Evolutionary conservation across 2,329 filamentous ascomycete species (phyloP).

Genomic region (Hypomyces rosellus): DNA sequence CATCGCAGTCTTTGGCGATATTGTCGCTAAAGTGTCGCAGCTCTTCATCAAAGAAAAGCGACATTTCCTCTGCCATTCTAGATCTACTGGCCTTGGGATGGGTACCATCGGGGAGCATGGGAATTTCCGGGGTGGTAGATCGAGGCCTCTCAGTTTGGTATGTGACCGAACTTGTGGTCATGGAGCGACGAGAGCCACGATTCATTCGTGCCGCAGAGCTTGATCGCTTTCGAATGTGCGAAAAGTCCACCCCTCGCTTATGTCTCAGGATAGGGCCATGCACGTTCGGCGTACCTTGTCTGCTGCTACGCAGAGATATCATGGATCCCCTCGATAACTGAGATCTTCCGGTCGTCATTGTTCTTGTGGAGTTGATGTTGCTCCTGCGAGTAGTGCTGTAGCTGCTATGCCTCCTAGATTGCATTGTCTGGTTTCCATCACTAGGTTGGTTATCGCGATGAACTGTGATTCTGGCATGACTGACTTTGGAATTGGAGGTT

Average conservation of each 20-base stretch:
- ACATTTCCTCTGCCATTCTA: conserved; percentile 19
- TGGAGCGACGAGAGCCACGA: conserved; percentile 12
- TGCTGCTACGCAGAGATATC: conserved; percentile 43
- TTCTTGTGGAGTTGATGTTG: conserved; percentile 23
- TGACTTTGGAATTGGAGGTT: conserved; percentile 39
- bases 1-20: conserved; percentile 84
- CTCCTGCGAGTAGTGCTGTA: conserved; percentile 26
- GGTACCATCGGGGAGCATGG: conserved; percentile 18
- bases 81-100: conserved; percentile 21
- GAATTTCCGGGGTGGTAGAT: conserved; percentile 25
- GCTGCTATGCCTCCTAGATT: conserved; percentile 30
- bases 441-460: conserved; percentile 45
- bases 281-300: conserved; percentile 35
- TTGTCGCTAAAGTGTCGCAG: conserved; percentile 77
- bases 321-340: conserved; percentile 37
- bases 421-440: conserved; percentile 18
- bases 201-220: conserved; percentile 21
- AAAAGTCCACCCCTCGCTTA: conserved; percentile 51
- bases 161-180: conserved; percentile 15
- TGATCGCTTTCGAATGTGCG: conserved; percentile 38
- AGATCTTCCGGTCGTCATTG: conserved; percentile 23
- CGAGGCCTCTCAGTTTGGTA: conserved; percentile 18
- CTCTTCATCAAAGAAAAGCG: conserved; percentile 59
- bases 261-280: conserved; percentile 38
- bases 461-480: conserved; percentile 62